phyloP scores from a whole-genome alignment of 2,329 filamentous ascomycete species.

The Penicillium janthinellum region DNA sequence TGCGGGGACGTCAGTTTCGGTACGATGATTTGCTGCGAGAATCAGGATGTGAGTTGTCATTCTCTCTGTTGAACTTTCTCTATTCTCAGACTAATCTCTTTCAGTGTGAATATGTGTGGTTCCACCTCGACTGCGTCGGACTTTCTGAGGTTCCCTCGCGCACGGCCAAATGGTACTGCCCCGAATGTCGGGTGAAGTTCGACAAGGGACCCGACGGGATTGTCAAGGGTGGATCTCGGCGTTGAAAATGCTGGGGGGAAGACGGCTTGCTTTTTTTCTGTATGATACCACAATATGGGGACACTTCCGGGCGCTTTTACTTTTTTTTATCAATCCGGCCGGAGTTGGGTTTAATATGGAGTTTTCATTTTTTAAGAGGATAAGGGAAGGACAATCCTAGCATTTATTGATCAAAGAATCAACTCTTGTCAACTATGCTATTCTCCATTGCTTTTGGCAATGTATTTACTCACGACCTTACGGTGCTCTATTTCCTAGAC shows the following conservation, averaged over 20 bases:
- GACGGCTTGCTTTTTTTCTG: slow-evolving; percentile 9
- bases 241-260: slow-evolving; percentile 18
- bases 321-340: slow-evolving; percentile 3
- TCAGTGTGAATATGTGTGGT: slow-evolving; percentile 68
- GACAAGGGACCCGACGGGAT: slow-evolving; percentile 47
- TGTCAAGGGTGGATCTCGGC: slow-evolving; percentile 39
- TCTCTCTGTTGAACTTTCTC: background rate
- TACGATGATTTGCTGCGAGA: slow-evolving; percentile 67
- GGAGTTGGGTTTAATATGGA: background rate
- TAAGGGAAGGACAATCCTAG: background rate
- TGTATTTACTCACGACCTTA: background rate
- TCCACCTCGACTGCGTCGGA: slow-evolving; percentile 64
- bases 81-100: slow-evolving; percentile 18
- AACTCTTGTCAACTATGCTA: background rate
- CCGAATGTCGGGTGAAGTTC: slow-evolving; percentile 58
- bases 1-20: slow-evolving; percentile 67
- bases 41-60: slow-evolving; percentile 52
- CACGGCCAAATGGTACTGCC: slow-evolving; percentile 67
- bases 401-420: background rate
- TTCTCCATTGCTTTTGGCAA: background rate
- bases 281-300: slow-evolving; percentile 28
- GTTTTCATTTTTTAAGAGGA: background rate
- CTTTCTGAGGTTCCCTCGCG: slow-evolving; percentile 61
- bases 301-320: background rate
- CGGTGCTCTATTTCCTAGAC: too few relatives aligned